Evolutionary conservation across 73 alveolate genomes (phyloP), one percentile per base, ranked within the genome.

Genomic region (Paramecium biaurelia): DNA sequence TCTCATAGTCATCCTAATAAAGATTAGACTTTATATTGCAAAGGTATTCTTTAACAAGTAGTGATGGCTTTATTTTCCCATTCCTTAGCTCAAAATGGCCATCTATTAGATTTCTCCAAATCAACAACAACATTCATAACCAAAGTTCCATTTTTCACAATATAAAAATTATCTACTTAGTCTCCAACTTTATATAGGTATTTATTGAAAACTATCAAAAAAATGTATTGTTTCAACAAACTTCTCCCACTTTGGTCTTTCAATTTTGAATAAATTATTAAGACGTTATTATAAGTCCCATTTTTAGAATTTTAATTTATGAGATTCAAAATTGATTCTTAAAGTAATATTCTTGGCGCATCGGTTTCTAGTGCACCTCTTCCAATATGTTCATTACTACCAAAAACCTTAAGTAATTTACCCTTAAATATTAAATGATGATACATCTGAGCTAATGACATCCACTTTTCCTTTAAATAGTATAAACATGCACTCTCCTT

Each of bases 401-500:
- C 68, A 68, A 87, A 68, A 7, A 45, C 49, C 70, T 87, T 87
- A 7, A 67, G 47, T 10, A 87, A 41, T 28, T 35, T 42, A 24
- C 93, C 93, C 74, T 87, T 35, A 14, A 35, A 28, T 14, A 37
- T 47, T 1, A 30, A n/a, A n/a, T 21, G 20, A n/a, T 24, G n/a
- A n/a, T 58, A 18, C 76, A 58, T 58, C 76, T 7, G 38, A 58
- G 20, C 76, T 18, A 28, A 58, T 58, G 68, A 87, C 85, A 41
- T 87, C 88, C 5, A 87, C 93, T 38, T 87, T 23, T 5, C 93
- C 93, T 87, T 37, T 24, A 42, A 67, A 87, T 7, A 87, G 67
- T 24, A 87, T 87, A 30, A 67, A 87, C 93, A 87, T 87, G 57
- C 89, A 87, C 15, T 68, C 93, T 41, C 93, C 93, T 41, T 35